Base-by-base conservation (phyloP, 768 basidiomycete species). In the Trametes gibbosa region DNA sequence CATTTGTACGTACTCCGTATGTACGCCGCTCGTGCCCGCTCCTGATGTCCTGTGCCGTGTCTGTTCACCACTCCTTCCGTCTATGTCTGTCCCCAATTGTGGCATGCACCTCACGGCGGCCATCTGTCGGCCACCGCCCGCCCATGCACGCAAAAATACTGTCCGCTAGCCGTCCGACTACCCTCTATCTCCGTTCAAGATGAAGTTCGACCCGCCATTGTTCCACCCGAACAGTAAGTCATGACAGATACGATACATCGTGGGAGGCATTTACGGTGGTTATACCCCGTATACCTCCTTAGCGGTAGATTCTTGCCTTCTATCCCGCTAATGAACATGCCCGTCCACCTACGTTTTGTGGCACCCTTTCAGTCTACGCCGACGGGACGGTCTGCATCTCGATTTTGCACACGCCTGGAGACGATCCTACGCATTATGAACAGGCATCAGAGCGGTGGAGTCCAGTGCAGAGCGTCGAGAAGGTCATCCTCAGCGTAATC, bases 341-440 rank as follows among this genome's bases (percentile, higher is more conserved):
- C 24, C 39, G 19, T 24, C 27, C 49, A 19, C 34, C 56, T n/a
- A 39, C 56, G n/a, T 41, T 50, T 37, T 13, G 14, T 49, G 39
- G 27, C 55, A 13, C 42, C 21, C 14, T 46, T 14, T 24, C 37
- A 98, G 95, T 98, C 66, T 99, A 99, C 74, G 79, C 95, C 2
- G 94, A 95, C 68, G 97, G 97, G 21, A 95, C 84, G 50, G 96
- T 99, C 50, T 99, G 97, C 78, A 98, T 99, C 67, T 98, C 95
- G 0, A 99, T 99, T 69, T 76, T 99, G 23, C 97, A 99, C 70
- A 89, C 93, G 0, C 97, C 95, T 0, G 92, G 91, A 9, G 92
- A 93, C 68, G 90, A 93, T 65, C 92, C 92, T 17, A 89, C 87
- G 58, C 89, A 92, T 81, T 98, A 98, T 72, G 96, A 99, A 71